Evolutionary conservation across 106 monocot genomes (phyloP), one percentile per base, ranked within the genome.

Genomic region (Dendrobium nobile): DNA sequence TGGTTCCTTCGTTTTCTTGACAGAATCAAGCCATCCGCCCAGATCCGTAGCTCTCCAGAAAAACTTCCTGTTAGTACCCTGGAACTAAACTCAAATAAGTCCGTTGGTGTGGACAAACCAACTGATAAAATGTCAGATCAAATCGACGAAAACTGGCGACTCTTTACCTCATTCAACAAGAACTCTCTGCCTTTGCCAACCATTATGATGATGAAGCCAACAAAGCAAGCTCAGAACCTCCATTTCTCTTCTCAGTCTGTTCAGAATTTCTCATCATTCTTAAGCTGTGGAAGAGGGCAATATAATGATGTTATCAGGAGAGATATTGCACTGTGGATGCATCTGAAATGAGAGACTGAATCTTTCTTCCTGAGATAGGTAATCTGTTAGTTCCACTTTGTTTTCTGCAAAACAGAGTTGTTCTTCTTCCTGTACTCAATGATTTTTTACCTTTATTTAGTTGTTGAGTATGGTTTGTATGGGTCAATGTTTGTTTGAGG

Each of bases 1-100:
- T 79, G 77, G 65, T 86, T 92, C 61, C 88, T 95, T 55, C 87
- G 90, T 19, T 88, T 84, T 80, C 88, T 95, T 7, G 90, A 95
- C 73, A 85, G 80, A 74, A 82, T 88, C 79, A 95, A 92, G 77
- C 92, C 95, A 43, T 88, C 95, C 37, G 95, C 92, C 20, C 74
- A 90, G 82, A 92, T 95, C 27, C 75, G 90, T 3, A 40, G 81
- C n/a, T 77, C 78, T 47, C 75, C 75, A 48, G 65, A 31, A 5
- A 41, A 31, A 17, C 61, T 20, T 37, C 59, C 76, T 42, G 31
- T 78, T 65, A 75, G 15, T 42, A 84, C 27, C 67, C 72, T 26
- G 72, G 13, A 78, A 72, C 76, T 61, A n/a, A 80, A 54, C 72
- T 75, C 80, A 43, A 41, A 45, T 37, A 73, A 64, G 27, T 41